These are phyloP conservation scores for Mariannaea elegans DNA, from an alignment of 2,329 filamentous ascomycete genomes.

Conservation along the genomic window DNA sequence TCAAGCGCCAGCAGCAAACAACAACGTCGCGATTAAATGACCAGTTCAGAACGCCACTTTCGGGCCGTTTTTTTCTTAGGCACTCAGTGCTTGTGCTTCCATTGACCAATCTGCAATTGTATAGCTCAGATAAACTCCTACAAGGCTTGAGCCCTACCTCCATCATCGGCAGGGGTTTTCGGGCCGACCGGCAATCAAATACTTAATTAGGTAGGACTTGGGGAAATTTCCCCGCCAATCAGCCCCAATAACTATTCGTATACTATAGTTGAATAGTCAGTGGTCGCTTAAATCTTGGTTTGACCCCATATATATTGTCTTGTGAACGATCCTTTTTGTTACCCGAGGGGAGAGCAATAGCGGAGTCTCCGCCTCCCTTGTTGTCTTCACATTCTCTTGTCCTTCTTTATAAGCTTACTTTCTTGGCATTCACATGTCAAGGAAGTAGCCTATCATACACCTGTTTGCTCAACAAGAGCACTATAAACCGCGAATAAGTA, in stretches of 20 bases:
- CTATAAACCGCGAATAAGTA: background rate
- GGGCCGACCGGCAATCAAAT: background rate
- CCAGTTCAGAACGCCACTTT: background rate
- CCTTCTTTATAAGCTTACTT: background rate
- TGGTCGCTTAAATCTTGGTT: background rate
- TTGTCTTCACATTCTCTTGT: background rate
- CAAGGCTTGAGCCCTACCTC: background rate
- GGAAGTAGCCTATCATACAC: background rate
- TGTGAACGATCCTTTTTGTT: background rate
- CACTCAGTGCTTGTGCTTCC: background rate
- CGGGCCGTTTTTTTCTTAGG: background rate
- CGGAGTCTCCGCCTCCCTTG: background rate
- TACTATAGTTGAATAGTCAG: background rate
- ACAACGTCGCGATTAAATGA: background rate
- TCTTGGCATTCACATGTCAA: background rate
- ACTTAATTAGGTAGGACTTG: background rate
- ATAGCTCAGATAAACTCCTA: background rate
- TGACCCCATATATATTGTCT: background rate
- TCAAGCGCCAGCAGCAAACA: background rate
- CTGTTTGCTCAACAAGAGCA: background rate
- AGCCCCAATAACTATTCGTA: background rate
- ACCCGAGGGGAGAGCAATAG: background rate
- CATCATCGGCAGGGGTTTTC: constrained; percentile 5
- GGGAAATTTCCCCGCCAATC: constrained; percentile 6
- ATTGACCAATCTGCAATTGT: background rate